phyloP scores from a whole-genome alignment of 768 basidiomycete genomes.

The Roridomyces roridus region DNA sequence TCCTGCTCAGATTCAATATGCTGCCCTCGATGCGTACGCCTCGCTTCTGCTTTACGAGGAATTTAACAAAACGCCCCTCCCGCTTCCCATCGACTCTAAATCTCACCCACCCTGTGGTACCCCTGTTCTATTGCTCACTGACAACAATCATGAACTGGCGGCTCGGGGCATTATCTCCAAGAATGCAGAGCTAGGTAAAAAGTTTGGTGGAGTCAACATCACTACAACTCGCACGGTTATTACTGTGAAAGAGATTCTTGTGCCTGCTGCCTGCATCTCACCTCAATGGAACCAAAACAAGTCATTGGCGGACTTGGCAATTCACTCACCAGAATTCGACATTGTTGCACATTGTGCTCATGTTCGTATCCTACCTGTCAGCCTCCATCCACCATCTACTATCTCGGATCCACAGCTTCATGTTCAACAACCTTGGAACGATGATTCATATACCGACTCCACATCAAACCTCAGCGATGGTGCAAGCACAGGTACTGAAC shows the following conservation, averaged over 20 bases:
- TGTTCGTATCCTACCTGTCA: too few species aligned
- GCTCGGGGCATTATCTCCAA: constrained; percentile 8
- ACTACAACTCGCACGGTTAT: constrained; percentile 8
- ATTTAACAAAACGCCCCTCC: constrained; percentile 10
- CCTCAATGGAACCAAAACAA: too few species aligned
- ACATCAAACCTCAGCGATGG: too few species aligned
- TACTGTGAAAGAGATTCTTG: constrained; percentile 1
- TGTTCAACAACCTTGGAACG: too few species aligned
- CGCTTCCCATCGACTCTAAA: neutral
- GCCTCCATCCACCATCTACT: too few species aligned
- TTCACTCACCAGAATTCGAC: constrained; percentile 8
- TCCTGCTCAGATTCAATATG: constrained; percentile 3
- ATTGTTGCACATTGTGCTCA: constrained; percentile 7
- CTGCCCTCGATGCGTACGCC: constrained; percentile 12
- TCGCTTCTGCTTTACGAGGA: neutral
- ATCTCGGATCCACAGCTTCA: too few species aligned
- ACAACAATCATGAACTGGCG: constrained; percentile 9
- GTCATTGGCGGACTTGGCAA: too few species aligned
- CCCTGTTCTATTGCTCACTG: constrained; percentile 8
- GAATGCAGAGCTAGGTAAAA: neutral
- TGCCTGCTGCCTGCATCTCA: constrained; percentile 12
- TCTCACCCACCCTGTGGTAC: neutral
- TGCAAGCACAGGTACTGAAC: too few species aligned
- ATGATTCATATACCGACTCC: too few species aligned
- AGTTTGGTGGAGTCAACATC: constrained; percentile 3